A percentile compares a stretch with the other conserved stretches of the same genome.
Conservation (phyloP, 257 asterid genomes). For the Solanum phureja region DNA sequence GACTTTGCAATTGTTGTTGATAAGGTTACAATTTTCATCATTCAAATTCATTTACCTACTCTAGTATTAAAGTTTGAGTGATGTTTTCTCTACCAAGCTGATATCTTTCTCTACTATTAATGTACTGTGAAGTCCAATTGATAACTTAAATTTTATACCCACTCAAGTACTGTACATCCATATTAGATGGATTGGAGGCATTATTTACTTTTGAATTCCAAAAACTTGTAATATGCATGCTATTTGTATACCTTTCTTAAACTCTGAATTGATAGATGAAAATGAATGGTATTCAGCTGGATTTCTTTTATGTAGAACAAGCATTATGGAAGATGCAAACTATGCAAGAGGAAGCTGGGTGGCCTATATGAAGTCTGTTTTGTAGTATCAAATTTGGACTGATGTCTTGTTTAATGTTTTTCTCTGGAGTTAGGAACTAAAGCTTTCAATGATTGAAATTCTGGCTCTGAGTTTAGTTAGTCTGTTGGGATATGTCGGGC, state of each 20-base stretch:
- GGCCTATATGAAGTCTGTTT: not conserved
- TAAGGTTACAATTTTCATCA: not conserved
- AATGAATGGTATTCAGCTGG: not conserved
- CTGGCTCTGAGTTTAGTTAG: not conserved
- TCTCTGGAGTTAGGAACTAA: not conserved
- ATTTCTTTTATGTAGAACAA: not conserved
- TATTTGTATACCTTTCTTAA: not conserved
- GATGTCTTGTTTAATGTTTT: not conserved
- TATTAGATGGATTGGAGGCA: not conserved
- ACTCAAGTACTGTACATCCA: not conserved
- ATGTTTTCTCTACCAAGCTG: not conserved
- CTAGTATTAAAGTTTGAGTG: not conserved
- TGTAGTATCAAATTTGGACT: not conserved
- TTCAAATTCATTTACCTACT: not conserved
- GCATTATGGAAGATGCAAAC: not conserved
- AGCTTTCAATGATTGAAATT: not conserved
- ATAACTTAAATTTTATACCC: not conserved
- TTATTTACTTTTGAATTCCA: not conserved
- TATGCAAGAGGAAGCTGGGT: not conserved
- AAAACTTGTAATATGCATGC: not conserved
- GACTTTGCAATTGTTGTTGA: not conserved
- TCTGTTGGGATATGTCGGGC: not conserved
- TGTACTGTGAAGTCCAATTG: not conserved
- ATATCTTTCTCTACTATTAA: not conserved
- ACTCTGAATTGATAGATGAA: not conserved